Percentiles rank a stretch among this genome's conserved stretches.
Evolutionary conservation across 208 protist genomes (phyloP).

Genomic region (Acanthamoeba royreba): DNA sequence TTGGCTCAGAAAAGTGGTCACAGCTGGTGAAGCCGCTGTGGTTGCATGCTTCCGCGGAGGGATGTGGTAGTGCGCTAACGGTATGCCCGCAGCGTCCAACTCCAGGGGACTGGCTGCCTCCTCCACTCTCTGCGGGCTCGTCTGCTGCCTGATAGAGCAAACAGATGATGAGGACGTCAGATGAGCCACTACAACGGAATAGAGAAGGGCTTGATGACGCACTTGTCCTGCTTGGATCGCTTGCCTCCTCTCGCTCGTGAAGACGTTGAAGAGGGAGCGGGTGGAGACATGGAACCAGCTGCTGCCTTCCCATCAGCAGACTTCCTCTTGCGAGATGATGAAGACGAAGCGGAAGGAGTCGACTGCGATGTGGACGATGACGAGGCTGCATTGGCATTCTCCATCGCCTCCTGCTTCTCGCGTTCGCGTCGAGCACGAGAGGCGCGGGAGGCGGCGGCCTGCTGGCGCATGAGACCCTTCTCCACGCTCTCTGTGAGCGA

Average conservation of each 20-base stretch:
- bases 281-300: too few species aligned
- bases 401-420: not conserved
- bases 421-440: not conserved
- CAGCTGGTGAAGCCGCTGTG: not conserved
- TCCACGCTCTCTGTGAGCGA: conserved; percentile 29
- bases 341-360: not conserved
- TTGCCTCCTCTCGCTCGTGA: not conserved
- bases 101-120: not conserved
- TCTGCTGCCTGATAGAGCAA: not conserved
- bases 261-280: not conserved
- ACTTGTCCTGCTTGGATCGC: not conserved
- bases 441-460: not conserved
- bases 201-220: too few species aligned
- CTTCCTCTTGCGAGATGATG: not conserved
- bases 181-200: too few species aligned
- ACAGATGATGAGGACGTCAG: not conserved
- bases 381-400: not conserved
- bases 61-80: conserved; percentile 13
- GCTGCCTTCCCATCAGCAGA: too few species aligned
- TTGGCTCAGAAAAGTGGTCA: not conserved
- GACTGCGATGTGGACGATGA: too few species aligned
- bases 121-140: too few species aligned
- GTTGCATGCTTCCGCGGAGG: not conserved
- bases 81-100: not conserved
- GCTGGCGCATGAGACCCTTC: not conserved